Evolutionary conservation across 352 stramenopile species (phyloP), one percentile per base, ranked within the genome.

Genomic region (Globisporangium echinulatum): DNA sequence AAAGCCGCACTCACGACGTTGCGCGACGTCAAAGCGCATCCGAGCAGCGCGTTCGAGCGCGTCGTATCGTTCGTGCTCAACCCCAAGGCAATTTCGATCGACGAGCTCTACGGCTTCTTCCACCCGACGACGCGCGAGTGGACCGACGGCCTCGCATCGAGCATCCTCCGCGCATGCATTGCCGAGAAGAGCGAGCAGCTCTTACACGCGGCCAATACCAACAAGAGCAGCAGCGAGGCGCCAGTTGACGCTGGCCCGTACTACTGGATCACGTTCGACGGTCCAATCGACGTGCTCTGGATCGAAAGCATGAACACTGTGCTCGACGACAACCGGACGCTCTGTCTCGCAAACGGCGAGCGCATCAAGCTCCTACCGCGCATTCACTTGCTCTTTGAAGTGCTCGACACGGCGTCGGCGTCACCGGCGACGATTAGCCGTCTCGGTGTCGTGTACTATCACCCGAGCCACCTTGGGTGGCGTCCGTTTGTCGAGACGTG

Each of bases 381-480:
- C 39, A 98, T 98, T 65, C 94, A 97, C 54, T 77, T 97, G 64
- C 56, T 98, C 2, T 98, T 98, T 63, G 93, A 98, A 71, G 90
- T 97, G 3, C 76, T 84, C 17, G 90, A 98, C 66, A 89, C 96
- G 1, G 75, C 76, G 4, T 90, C 89, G 4, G 93, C 93, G 5
- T 97, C 88, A 1, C 93, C 93, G 4, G 93, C 93, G 9, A 98
- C 92, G 14, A 90, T 98, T 8, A 97, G 85, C 49, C 83, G 90
- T 3, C 80, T 97, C 10, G 92, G 92, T 42, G 87, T 98, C 33
- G 76, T 98, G 7, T 98, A 97, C 65, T 96, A 97, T 57, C 74
- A 85, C 38, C 66, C 66, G 0, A 66, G 62, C 7, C 77, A 82
- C 39, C 66, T 95, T 3, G 81, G 79, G 1, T 94, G 85, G 83